Evolutionary conservation across 169 alveolate genomes (phyloP).

Genomic region (Eimeria sp.): DNA sequence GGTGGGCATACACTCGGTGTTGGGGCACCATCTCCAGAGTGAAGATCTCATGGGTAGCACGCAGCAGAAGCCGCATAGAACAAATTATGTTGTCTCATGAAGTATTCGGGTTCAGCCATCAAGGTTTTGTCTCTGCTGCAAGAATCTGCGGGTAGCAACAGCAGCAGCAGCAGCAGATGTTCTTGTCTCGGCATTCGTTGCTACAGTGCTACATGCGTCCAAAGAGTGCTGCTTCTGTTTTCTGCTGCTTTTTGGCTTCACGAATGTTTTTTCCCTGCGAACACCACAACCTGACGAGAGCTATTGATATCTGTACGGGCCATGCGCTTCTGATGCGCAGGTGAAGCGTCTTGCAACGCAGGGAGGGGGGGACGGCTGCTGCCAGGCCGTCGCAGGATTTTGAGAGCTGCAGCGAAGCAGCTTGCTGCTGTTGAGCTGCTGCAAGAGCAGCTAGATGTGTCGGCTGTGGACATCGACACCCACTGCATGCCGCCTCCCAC

Average conservation of each 20-base stretch:
- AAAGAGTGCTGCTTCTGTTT: not conserved
- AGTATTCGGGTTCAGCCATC: not conserved
- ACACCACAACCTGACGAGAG: not conserved
- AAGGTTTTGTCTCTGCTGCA: not conserved
- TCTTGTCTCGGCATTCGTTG: not conserved
- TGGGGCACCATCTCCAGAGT: not conserved
- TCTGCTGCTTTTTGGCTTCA: not conserved
- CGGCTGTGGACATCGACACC: constrained; percentile 60
- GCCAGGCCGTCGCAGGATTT: constrained; percentile 48
- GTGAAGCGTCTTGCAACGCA: not conserved
- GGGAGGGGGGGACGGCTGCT: not conserved
- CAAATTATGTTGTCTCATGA: not conserved
- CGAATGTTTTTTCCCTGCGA: not conserved
- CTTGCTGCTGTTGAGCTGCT: constrained; percentile 57
- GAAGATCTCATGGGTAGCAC: not conserved
- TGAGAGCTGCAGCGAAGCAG: constrained; percentile 42
- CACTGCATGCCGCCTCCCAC: constrained; percentile 64
- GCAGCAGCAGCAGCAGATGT: not conserved
- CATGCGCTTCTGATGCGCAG: not conserved
- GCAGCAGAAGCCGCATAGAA: not conserved
- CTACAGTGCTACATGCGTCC: not conserved
- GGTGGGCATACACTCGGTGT: not conserved
- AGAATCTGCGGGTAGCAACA: not conserved
- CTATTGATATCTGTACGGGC: not conserved
- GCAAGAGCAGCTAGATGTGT: constrained; percentile 37